A percentile compares a stretch with the other conserved stretches of the same genome.
Evolutionary conservation across 768 basidiomycete species (phyloP).

Genomic region (Suillus plorans): DNA sequence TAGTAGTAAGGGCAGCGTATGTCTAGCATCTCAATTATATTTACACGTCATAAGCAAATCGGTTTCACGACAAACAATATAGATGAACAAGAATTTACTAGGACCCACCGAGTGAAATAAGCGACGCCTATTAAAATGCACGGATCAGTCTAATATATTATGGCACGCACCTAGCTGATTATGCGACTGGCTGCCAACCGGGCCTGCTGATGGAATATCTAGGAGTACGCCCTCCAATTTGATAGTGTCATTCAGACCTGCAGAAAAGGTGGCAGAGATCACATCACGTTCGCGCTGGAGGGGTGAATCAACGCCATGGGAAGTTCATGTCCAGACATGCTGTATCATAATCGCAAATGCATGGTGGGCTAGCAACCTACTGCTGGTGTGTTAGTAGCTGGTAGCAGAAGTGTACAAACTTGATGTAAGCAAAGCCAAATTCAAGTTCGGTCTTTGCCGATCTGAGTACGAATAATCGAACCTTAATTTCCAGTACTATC

Average conservation of each 20-base stretch:
- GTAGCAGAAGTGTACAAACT: not conserved
- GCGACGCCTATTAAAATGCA: not conserved
- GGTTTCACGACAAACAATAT: not conserved
- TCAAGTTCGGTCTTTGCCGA: slow-evolving; percentile 24
- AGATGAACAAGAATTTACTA: not conserved
- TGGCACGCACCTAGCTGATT: not conserved
- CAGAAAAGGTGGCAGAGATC: not conserved
- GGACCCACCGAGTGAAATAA: not conserved
- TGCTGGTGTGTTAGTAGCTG: not conserved
- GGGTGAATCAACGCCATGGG: not conserved
- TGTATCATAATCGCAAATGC: not conserved
- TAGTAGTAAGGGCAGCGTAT: not conserved
- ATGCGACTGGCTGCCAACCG: not conserved
- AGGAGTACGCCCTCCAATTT: not conserved
- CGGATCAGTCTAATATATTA: not conserved
- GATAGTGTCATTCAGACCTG: not conserved
- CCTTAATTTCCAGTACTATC: slow-evolving; percentile 46
- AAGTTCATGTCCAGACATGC: not conserved
- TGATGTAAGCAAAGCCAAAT: slow-evolving; percentile 13
- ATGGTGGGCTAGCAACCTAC: not conserved
- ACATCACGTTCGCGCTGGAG: not conserved
- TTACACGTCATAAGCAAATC: not conserved
- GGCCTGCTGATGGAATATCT: not conserved
- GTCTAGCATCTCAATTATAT: not conserved
- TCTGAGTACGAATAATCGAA: slow-evolving; percentile 33